These are phyloP conservation scores for Auriscalpium microsporum DNA, from an alignment of 768 basidiomycete species.

Conservation along the genomic window DNA sequence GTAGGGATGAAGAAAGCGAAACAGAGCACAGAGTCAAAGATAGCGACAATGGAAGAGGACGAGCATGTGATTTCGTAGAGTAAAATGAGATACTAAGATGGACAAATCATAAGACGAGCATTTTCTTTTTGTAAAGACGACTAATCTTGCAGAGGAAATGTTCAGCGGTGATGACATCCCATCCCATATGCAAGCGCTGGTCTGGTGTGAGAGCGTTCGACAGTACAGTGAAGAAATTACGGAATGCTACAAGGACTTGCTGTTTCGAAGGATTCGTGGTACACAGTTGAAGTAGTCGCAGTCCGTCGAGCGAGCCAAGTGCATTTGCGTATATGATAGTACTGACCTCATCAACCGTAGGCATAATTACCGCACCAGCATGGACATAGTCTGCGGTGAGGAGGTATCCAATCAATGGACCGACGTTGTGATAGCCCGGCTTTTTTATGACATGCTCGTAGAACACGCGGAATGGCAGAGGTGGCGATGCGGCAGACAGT, in stretches of 20 bases:
- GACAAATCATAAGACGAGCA: too few relatives aligned
- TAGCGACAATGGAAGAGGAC: too few relatives aligned
- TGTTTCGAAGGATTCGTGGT: too few relatives aligned
- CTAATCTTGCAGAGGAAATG: background rate
- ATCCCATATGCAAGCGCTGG: background rate
- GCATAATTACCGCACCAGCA: background rate
- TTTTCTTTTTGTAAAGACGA: background rate
- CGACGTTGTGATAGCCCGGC: background rate
- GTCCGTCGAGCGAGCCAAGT: background rate
- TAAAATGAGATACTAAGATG: too few relatives aligned
- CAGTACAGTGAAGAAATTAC: background rate
- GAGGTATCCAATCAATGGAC: background rate
- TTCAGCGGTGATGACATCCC: background rate
- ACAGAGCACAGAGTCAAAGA: too few relatives aligned
- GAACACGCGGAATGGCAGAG: background rate
- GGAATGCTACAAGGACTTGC: background rate
- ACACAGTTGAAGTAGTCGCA: background rate
- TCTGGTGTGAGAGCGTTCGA: background rate
- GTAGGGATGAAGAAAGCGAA: too few relatives aligned
- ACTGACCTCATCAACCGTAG: background rate
- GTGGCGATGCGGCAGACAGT: background rate
- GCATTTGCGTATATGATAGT: background rate
- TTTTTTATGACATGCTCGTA: background rate
- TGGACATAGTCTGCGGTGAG: background rate
- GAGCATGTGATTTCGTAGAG: too few relatives aligned